Evolutionary conservation across 1,284 basidiomycete species (phyloP).

Genomic region (Mixia osmundae): DNA sequence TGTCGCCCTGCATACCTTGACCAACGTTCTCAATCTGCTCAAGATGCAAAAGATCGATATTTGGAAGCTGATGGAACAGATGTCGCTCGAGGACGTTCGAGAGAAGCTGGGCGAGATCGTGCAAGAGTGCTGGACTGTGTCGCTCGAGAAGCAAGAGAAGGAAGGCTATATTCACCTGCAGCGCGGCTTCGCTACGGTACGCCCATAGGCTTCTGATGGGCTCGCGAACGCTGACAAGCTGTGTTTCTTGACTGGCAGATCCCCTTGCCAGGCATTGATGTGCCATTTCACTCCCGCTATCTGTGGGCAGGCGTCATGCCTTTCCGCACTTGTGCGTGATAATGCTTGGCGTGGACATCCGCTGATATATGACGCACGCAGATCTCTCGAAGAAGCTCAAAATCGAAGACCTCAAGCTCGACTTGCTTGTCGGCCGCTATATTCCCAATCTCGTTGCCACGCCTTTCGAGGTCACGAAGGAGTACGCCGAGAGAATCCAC

Average conservation of each 20-base stretch:
- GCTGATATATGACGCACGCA: slow-evolving; percentile 19
- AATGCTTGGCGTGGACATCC: background rate
- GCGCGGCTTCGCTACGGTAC: slow-evolving; percentile 49
- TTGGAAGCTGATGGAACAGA: slow-evolving; percentile 64
- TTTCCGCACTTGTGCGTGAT: slow-evolving; percentile 59
- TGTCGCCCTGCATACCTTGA: slow-evolving; percentile 64
- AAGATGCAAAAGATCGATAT: slow-evolving; percentile 95
- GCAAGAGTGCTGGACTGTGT: slow-evolving; percentile 50
- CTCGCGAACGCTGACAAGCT: slow-evolving; percentile 28
- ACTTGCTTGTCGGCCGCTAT: slow-evolving; percentile 78
- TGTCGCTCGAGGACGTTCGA: slow-evolving; percentile 65
- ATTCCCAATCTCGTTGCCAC: slow-evolving; percentile 91
- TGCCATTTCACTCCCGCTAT: slow-evolving; percentile 96
- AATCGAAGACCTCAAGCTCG: slow-evolving; percentile 63
- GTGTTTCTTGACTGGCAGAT: too few relatives aligned
- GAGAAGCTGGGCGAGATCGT: slow-evolving; percentile 81
- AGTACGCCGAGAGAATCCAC: slow-evolving; percentile 83
- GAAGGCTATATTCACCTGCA: slow-evolving; percentile 80
- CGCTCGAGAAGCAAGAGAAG: slow-evolving; percentile 47
- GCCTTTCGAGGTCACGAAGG: slow-evolving; percentile 71
- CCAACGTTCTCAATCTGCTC: slow-evolving; percentile 65
- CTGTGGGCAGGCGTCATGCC: slow-evolving; percentile 97
- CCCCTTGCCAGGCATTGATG: slow-evolving; percentile 88
- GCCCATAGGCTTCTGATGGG: background rate
- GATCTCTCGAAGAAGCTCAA: slow-evolving; percentile 98